A percentile compares a stretch with the other conserved stretches of the same genome.
Conservation (phyloP, 2,329 filamentous ascomycete species). For the Fusarium bulbicola region DNA sequence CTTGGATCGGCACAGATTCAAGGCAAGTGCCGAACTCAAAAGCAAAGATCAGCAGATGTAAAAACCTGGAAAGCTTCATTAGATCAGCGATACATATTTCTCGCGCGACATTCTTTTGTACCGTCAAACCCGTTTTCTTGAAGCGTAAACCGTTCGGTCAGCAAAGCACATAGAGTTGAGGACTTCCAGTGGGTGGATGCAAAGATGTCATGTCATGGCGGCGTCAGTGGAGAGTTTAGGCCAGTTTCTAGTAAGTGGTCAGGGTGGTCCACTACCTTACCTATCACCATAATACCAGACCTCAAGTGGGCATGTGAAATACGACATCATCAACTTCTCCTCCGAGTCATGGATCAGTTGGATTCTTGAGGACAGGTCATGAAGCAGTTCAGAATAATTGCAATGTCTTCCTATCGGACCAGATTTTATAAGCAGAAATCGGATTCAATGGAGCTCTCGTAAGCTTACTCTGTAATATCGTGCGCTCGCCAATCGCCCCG, state of each 20-base stretch:
- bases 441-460: not conserved
- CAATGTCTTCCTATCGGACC: not conserved
- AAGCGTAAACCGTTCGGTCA: not conserved
- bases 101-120: not conserved
- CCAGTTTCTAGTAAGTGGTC: not conserved
- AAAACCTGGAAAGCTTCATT: not conserved
- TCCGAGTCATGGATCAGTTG: not conserved
- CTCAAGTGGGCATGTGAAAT: not conserved
- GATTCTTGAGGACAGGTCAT: not conserved
- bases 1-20: not conserved
- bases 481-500: not conserved
- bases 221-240: not conserved
- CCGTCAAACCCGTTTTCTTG: not conserved
- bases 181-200: not conserved
- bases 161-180: not conserved
- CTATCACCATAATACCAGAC: too few relatives aligned
- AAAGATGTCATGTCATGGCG: not conserved
- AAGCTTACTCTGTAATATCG: not conserved
- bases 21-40: slow-evolving; percentile 14
- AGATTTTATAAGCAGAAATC: not conserved
- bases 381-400: not conserved
- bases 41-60: not conserved
- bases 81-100: slow-evolving; percentile 1
- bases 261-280: not conserved
- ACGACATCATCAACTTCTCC: not conserved